These are phyloP conservation scores for Pelargonium cotyledonis DNA, from an alignment of 441 rosid genomes.

Conservation along the genomic window DNA sequence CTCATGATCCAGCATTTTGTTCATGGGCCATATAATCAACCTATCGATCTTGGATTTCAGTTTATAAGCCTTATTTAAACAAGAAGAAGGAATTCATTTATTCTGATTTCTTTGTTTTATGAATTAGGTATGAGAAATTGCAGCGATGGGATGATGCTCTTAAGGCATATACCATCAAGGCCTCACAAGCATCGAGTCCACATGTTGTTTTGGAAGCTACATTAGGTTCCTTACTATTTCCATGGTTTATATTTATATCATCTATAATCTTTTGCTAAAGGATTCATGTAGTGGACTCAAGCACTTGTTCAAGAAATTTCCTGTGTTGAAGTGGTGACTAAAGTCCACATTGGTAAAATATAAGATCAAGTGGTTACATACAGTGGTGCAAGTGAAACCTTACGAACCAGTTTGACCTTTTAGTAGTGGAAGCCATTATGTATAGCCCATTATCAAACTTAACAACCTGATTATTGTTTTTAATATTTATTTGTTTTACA, in stretches of 20 bases:
- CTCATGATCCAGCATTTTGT: background rate
- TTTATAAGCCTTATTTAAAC: background rate
- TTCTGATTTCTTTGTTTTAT: conserved; percentile 18
- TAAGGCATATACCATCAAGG: conserved; percentile 89
- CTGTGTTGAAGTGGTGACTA: too few species aligned
- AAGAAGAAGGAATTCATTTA: background rate
- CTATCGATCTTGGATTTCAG: background rate
- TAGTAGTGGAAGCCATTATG: too few species aligned
- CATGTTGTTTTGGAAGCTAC: conserved; percentile 90
- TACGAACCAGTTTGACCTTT: too few species aligned
- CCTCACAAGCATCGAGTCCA: conserved; percentile 75
- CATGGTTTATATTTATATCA: background rate
- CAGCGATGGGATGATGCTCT: conserved; percentile 99
- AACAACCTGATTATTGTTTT: too few species aligned
- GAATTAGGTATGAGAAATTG: conserved; percentile 94
- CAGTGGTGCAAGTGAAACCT: too few species aligned
- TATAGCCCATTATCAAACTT: too few species aligned
- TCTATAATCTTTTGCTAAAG: too few species aligned
- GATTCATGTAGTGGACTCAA: too few species aligned
- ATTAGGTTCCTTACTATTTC: conserved; percentile 47
- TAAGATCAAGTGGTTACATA: too few species aligned
- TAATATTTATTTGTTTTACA: background rate
- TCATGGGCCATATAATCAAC: background rate
- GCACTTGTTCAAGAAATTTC: too few species aligned
- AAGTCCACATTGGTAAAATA: too few species aligned